phyloP scores from a whole-genome alignment of 371 early-diverging fungal species.

The Apophysomyces sp. region DNA sequence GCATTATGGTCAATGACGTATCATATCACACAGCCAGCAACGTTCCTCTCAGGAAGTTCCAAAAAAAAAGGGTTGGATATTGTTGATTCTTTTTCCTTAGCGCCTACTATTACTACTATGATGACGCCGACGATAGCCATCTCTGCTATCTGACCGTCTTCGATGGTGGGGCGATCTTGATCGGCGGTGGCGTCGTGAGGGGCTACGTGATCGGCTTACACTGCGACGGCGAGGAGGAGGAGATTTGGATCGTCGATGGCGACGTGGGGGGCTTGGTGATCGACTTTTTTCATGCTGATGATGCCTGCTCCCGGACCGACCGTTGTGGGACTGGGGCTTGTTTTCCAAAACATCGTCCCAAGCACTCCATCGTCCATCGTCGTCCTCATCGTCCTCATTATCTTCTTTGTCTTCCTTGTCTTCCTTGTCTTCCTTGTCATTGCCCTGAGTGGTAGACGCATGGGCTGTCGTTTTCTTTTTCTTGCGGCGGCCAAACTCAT shows the following conservation, averaged over 20 bases:
- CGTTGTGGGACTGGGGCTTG: not conserved
- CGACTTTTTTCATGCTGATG: too few species aligned
- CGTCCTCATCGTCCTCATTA: slow-evolving; percentile 26
- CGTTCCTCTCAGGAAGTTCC: not conserved
- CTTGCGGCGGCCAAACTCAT: slow-evolving; percentile 30
- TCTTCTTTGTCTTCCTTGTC: slow-evolving; percentile 2
- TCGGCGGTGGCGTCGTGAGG: not conserved
- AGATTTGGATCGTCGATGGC: too few species aligned
- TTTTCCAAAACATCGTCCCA: slow-evolving; percentile 28
- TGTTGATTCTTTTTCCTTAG: not conserved
- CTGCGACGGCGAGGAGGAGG: not conserved
- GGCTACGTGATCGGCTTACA: not conserved
- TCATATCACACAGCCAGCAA: too few species aligned
- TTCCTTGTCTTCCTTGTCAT: not conserved
- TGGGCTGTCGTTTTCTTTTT: slow-evolving; percentile 15
- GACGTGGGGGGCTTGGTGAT: too few species aligned
- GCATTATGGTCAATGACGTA: too few species aligned
- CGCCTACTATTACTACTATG: not conserved
- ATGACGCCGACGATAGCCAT: not conserved
- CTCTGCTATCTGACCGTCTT: not conserved
- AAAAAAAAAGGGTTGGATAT: not conserved
- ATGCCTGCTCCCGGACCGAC: not conserved
- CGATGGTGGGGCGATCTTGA: not conserved
- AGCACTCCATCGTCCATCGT: slow-evolving; percentile 31
- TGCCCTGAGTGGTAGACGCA: not conserved